phyloP scores from a whole-genome alignment of 2,329 filamentous ascomycete species.

The Scedosporium aurantiacum region DNA sequence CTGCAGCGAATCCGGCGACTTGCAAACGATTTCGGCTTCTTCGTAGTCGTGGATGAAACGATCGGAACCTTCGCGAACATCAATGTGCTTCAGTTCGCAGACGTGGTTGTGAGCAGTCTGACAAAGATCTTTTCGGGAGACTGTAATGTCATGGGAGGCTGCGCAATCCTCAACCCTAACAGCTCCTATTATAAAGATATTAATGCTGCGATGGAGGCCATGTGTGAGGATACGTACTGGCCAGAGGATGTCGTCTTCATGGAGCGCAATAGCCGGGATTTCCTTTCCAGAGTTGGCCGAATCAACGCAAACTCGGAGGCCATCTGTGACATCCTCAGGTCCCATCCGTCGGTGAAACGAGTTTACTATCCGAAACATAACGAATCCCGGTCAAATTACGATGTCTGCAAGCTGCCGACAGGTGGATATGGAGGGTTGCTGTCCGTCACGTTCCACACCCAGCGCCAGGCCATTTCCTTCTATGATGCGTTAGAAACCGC shows the following conservation, averaged over 20 bases:
- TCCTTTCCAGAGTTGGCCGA: constrained; percentile 67
- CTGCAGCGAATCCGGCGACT: constrained; percentile 68
- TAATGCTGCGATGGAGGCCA: constrained; percentile 50
- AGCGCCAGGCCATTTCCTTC: constrained; percentile 64
- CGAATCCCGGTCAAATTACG: constrained; percentile 60
- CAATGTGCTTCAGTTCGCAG: constrained; percentile 78
- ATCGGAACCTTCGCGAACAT: constrained; percentile 95
- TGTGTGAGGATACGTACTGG: constrained; percentile 89
- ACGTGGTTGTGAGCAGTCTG: constrained; percentile 86
- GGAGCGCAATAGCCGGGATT: constrained; percentile 92
- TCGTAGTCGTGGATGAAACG: constrained; percentile 87
- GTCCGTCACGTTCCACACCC: constrained; percentile 67
- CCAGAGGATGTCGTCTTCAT: constrained; percentile 88
- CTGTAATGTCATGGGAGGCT: constrained; percentile 96
- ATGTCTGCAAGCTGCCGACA: constrained; percentile 58
- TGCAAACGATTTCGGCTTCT: constrained; percentile 77
- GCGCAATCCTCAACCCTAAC: constrained; percentile 52
- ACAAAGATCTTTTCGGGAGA: constrained; percentile 97
- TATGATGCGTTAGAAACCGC: constrained; percentile 78
- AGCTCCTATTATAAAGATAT: constrained; percentile 59
- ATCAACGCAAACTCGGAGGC: constrained; percentile 80
- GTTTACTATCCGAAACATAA: constrained; percentile 83
- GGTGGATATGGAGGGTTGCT: constrained; percentile 87
- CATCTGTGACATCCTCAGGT: constrained; percentile 60
- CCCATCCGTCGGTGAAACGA: constrained; percentile 54